Percentiles rank a stretch among this genome's conserved stretches.
Evolutionary conservation across 805 yeast genomes (phyloP).

Genomic region (Saturnispora silvae): DNA sequence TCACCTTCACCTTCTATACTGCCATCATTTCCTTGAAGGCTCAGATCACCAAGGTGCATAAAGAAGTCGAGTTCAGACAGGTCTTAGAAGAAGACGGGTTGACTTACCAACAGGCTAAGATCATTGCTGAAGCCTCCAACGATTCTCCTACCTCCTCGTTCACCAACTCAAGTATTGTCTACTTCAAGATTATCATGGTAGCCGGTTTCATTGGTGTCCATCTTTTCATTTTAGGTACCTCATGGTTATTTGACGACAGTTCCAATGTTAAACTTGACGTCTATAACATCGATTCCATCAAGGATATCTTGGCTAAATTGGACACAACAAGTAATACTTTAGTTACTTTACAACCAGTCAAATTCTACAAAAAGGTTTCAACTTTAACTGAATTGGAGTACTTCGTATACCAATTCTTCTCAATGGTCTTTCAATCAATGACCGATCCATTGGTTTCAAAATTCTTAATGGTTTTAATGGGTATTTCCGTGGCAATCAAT

Average conservation of each 20-base stretch:
- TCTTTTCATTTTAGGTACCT: slow-evolving; percentile 56
- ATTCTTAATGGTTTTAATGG: slow-evolving; percentile 58
- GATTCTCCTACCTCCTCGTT: slow-evolving; percentile 23
- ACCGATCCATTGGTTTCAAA: slow-evolving; percentile 76
- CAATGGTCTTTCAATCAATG: slow-evolving; percentile 53
- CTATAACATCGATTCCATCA: background rate
- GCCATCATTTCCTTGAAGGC: slow-evolving; percentile 80
- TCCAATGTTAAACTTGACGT: slow-evolving; percentile 26
- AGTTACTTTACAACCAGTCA: slow-evolving; percentile 48
- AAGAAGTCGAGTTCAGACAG: slow-evolving; percentile 63
- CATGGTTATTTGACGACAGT: slow-evolving; percentile 53
- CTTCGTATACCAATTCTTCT: slow-evolving; percentile 37
- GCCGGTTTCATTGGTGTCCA: slow-evolving; percentile 53
- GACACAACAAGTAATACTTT: slow-evolving; percentile 30
- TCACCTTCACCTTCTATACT: slow-evolving; percentile 71
- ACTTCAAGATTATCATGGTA: slow-evolving; percentile 51
- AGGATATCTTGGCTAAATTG: slow-evolving; percentile 2
- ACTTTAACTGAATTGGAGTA: slow-evolving; percentile 53
- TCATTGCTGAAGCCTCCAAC: slow-evolving; percentile 39
- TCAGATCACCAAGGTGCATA: slow-evolving; percentile 78
- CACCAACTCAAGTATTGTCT: slow-evolving; percentile 35
- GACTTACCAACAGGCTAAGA: slow-evolving; percentile 58
- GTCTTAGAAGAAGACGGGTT: slow-evolving; percentile 92
- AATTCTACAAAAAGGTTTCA: slow-evolving; percentile 48
- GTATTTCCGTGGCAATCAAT: slow-evolving; percentile 69